Base-by-base conservation (phyloP, 257 asterid genomes). In the Echites panduratus region DNA sequence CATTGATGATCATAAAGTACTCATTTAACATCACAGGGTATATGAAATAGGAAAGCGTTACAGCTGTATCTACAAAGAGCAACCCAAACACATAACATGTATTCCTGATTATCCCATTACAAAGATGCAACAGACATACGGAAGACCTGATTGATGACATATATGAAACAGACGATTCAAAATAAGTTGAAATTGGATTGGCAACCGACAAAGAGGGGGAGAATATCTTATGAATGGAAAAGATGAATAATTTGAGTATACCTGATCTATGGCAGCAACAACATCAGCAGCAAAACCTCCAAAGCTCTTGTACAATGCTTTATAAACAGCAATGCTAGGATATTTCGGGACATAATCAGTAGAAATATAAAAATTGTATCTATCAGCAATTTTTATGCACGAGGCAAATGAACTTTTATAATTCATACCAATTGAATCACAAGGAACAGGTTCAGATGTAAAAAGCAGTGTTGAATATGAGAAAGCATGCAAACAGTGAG, bases 241-340 rank as follows among this genome's bases (percentile, higher is more conserved):
- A 27, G 22, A 0, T 41, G 22, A 73, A 32, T 13, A 35, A 3
- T 38, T 3, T 49, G 49, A 64, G 61, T 22, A 67, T 86, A 93
- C 97, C 97, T 92, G 98, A 77, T 95, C 99, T 77, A 95, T 89
- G 78, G 99, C 98, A 67, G 99, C 98, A 81, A 95, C 99, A 50
- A 95, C 98, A 73, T 95, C 99, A 41, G 99, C 99, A 75, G 99
- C 99, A 74, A 95, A 95, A 79, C 99, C 99, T 79, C 99, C 99
- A 74, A 95, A 92, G 82, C 99, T 95, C 91, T 92, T 95, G 89
- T 95, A 95, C 73, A 95, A 75, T 61, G 99, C 98, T 85, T 95
- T 95, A 70, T 95, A 95, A 71, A 95, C 90, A 74, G 99, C 98
- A 85, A 95, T 62, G 73, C 98, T 95, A 49, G 65, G 75, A 81